These are phyloP conservation scores for Botryotinia calthae DNA, from an alignment of 2,329 filamentous ascomycete species.

Conservation along the genomic window DNA sequence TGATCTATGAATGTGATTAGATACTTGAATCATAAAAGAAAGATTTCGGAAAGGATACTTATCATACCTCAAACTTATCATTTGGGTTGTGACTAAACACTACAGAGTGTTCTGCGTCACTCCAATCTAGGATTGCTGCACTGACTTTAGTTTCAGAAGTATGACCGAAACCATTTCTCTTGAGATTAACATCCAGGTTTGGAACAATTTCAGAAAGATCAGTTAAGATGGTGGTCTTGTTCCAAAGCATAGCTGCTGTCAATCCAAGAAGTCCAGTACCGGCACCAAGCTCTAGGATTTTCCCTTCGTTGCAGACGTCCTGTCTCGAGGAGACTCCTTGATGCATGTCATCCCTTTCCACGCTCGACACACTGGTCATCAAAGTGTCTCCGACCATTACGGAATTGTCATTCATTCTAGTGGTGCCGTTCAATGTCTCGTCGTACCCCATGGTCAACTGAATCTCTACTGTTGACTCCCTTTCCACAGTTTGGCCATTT, in stretches of 20 bases:
- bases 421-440: background rate
- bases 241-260: slow-evolving; percentile 72
- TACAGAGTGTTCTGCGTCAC: slow-evolving; percentile 40
- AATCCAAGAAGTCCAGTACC: slow-evolving; percentile 91
- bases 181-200: slow-evolving; percentile 73
- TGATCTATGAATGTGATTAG: slow-evolving; percentile 50
- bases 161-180: slow-evolving; percentile 59
- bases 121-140: slow-evolving; percentile 61
- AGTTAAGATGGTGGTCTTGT: slow-evolving; percentile 67
- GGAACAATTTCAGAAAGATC: slow-evolving; percentile 81
- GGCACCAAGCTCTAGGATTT: slow-evolving; percentile 75
- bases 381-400: background rate
- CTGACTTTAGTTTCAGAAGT: slow-evolving; percentile 55
- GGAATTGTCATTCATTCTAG: background rate
- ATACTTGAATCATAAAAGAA: background rate
- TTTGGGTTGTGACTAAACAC: slow-evolving; percentile 42
- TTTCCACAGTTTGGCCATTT: background rate
- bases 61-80: slow-evolving; percentile 44
- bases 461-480: background rate
- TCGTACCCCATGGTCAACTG: slow-evolving; percentile 3
- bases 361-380: background rate
- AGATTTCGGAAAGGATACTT: slow-evolving; percentile 16
- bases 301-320: background rate
- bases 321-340: background rate
- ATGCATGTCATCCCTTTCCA: background rate